Evolutionary conservation across 176 grass and related monocot species (phyloP), one percentile per base, ranked within the genome.

Genomic region (Pharus latifolius): DNA sequence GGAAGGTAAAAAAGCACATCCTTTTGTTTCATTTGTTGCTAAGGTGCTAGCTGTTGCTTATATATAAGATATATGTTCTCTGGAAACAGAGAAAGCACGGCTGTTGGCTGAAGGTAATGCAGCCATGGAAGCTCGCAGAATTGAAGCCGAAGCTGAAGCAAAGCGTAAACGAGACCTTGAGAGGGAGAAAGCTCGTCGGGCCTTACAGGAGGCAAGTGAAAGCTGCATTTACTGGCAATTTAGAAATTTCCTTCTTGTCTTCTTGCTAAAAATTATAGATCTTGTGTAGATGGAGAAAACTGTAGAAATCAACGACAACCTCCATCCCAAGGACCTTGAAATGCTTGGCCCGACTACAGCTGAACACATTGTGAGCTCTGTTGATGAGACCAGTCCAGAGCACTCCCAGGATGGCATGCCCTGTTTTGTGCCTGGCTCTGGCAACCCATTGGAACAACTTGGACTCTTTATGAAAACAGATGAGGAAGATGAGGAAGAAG

Each of bases 401-500:
- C 76, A 56, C 38, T 91, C 90, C 2, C 90, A 84, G 27, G 90
- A 95, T 47, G 87, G 78, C 22, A 82, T 99, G 60, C 85, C 71
- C 0, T 49, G 75, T 69, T 91, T 95, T 83, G 60, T 51, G 78
- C 78, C 56, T n/a, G 87, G 84, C 28, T 54, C 63, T 16, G 69
- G 68, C 49, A 98, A 88, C 38, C 84, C 90, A 2, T 81, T 98
- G 69, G 82, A 95, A 63, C 88, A 82, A 73, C 84, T 99, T n/a
- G 96, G 96, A 44, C 69, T 99, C 4, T 99, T 87, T 65, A 91
- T 99, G 73, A 99, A 99, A 78, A 59, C 37, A 20, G 90, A 99
- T 12, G 95, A 91, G 1, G 95, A 98, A n/a, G 94, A 98, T 37
- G 94, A 96, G 4, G 91, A 98, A 9, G 94, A 92, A 32, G 88